Evolutionary conservation across 2,329 filamentous ascomycete genomes (phyloP).

Genomic region (Onygena corvina): DNA sequence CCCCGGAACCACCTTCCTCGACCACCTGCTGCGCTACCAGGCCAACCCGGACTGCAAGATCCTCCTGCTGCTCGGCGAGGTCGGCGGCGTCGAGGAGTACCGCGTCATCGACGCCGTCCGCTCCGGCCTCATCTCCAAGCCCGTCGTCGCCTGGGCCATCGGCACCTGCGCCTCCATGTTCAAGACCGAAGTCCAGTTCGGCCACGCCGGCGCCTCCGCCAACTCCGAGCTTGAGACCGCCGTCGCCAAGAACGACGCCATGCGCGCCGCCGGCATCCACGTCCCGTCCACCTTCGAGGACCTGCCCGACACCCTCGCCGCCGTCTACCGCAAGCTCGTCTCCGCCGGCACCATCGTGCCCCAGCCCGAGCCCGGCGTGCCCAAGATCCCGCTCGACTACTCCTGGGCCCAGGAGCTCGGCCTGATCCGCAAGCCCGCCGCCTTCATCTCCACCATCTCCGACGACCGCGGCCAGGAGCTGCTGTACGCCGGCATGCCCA

Average conservation of each 20-base stretch:
- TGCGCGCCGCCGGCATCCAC: constrained; percentile 87
- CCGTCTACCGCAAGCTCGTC: constrained; percentile 82
- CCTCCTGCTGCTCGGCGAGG: constrained; percentile 87
- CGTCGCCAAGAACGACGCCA: constrained; percentile 88
- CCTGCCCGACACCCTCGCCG: constrained; percentile 61
- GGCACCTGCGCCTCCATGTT: constrained; percentile 99
- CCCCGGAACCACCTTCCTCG: constrained; percentile 97
- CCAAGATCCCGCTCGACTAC: constrained; percentile 99
- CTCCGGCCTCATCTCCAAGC: constrained; percentile 89
- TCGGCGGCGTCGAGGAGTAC: constrained; percentile 99
- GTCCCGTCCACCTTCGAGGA: constrained; percentile 97
- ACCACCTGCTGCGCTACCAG: constrained; percentile 94
- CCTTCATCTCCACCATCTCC: constrained; percentile 99
- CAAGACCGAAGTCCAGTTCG: constrained; percentile 99
- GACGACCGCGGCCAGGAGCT: constrained; percentile 99
- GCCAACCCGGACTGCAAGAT: constrained; percentile 97
- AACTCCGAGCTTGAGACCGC: constrained; percentile 99
- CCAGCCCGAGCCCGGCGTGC: constrained; percentile 76
- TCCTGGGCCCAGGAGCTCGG: constrained; percentile 98
- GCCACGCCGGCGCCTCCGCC: constrained; percentile 95
- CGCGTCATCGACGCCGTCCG: constrained; percentile 98
- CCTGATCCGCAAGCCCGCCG: constrained; percentile 97
- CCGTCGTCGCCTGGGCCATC: constrained; percentile 97
- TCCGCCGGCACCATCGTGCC: constrained; percentile 74
- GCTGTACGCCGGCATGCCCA: constrained; percentile 97